Conservation (phyloP, 163 green algal species). For the Chloromonas sp. region DNA sequence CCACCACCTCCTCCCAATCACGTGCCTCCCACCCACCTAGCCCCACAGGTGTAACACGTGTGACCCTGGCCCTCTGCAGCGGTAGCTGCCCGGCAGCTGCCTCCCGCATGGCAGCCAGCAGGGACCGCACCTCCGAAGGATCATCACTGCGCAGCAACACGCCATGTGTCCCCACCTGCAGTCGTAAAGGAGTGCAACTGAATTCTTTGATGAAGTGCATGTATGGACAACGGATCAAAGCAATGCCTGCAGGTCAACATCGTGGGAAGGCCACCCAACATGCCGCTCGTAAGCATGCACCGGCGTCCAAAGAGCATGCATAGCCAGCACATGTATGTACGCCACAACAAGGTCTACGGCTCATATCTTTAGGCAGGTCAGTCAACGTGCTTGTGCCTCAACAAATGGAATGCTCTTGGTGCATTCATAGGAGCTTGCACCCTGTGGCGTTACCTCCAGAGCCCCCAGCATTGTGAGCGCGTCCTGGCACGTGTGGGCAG, state of each 20-base stretch:
- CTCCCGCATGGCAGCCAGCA: not conserved
- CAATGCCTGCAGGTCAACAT: no score
- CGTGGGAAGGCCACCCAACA: no score
- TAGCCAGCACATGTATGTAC: no score
- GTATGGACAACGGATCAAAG: not conserved
- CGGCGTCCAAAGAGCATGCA: no score
- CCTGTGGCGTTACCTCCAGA: constrained; percentile 40
- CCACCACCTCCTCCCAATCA: no score
- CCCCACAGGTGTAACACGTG: not conserved
- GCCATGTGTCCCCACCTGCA: constrained; percentile 66
- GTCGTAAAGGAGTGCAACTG: constrained; percentile 12
- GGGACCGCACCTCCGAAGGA: constrained; percentile 39
- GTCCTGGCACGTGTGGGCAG: constrained; percentile 41
- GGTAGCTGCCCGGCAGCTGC: not conserved
- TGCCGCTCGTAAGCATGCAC: no score
- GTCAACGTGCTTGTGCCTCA: no score
- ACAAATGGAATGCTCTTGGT: no score
- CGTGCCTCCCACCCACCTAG: not conserved
- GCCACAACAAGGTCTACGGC: no score
- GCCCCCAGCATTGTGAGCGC: constrained; percentile 69
- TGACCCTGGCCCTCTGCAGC: not conserved
- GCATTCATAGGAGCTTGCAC: no score
- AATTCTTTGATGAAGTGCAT: not conserved
- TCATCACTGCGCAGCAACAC: constrained; percentile 72
- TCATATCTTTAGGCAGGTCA: no score